Conservation (phyloP, 192 early-diverging fungal genomes). For the Coemansia sp. region DNA sequence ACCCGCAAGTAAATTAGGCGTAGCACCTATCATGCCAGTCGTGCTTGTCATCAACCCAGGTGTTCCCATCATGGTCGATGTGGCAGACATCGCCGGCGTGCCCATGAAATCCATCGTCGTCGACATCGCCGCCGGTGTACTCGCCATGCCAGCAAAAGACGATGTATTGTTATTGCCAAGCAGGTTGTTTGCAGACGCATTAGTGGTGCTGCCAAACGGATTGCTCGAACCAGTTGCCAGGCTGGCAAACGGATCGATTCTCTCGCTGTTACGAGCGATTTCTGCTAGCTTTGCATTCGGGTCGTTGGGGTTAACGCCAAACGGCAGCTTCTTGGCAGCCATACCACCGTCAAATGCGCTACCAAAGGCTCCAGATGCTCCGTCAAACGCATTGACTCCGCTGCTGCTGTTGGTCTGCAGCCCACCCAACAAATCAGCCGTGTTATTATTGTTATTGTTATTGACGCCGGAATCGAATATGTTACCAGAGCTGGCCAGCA, state of each 20-base stretch:
- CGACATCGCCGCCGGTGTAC: constrained; percentile 2
- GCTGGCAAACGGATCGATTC: constrained; percentile 60
- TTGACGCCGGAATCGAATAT: constrained; percentile 9
- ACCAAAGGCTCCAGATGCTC: constrained; percentile 45
- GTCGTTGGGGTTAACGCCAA: constrained; percentile 33
- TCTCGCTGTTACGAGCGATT: constrained; percentile 59
- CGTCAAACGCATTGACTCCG: constrained; percentile 25
- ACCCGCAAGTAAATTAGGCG: constrained; percentile 10
- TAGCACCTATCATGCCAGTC: constrained; percentile 1
- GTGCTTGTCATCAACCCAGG: background rate
- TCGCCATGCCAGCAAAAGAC: constrained; percentile 10
- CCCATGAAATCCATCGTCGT: constrained; percentile 7
- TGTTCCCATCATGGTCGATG: background rate
- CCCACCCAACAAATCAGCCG: constrained; percentile 16
- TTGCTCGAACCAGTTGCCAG: constrained; percentile 45
- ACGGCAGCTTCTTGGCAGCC: constrained; percentile 46
- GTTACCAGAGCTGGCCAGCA: constrained; percentile 6
- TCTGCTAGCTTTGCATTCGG: constrained; percentile 53
- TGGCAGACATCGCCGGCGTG: background rate
- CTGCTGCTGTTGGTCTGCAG: constrained; percentile 1
- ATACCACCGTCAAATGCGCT: constrained; percentile 56
- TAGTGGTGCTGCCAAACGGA: background rate
- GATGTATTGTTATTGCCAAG: constrained; percentile 14
- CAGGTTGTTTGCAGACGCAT: constrained; percentile 20
- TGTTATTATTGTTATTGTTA: background rate